A percentile compares a stretch with the other conserved stretches of the same genome.
Evolutionary conservation across 176 grass and related monocot genomes (phyloP).

Genomic region (Areca catechu): DNA sequence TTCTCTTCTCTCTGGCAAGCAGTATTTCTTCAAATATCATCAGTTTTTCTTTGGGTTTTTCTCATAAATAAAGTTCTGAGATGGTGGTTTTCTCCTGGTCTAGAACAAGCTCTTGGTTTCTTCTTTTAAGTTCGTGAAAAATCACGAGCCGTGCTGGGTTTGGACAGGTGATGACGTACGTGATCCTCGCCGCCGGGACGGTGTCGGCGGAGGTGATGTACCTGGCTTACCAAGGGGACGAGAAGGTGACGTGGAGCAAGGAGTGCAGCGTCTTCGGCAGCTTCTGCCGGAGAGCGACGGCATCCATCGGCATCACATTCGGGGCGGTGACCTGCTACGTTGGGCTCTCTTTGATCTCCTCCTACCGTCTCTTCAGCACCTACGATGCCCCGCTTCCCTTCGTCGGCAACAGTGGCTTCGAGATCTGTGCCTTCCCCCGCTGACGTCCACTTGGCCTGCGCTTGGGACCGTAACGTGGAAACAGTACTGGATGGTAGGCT

Average conservation of each 20-base stretch:
- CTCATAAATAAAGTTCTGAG: no score
- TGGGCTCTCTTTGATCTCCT: constrained; percentile 79
- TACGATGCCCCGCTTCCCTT: constrained; percentile 51
- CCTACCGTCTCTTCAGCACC: constrained; percentile 84
- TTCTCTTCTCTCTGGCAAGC: background rate
- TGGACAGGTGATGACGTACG: constrained; percentile 68
- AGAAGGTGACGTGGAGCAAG: constrained; percentile 83
- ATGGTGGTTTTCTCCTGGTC: no score
- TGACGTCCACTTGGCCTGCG: constrained; percentile 7
- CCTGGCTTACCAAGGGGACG: constrained; percentile 85
- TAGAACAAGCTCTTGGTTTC: background rate
- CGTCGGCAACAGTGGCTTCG: constrained; percentile 43
- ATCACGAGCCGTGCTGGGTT: no score
- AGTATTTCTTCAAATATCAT: no score
- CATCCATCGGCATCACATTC: constrained; percentile 78
- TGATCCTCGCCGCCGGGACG: constrained; percentile 62
- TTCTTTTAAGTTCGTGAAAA: background rate
- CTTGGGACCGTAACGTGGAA: no score
- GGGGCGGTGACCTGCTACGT: constrained; percentile 58
- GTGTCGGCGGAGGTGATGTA: constrained; percentile 71
- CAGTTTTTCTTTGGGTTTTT: no score
- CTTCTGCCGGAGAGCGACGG: constrained; percentile 63
- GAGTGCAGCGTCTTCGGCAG: constrained; percentile 58
- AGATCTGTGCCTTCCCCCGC: constrained; percentile 63
- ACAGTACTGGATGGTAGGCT: no score